These are phyloP conservation scores for Mimosa pudica DNA, from an alignment of 306 rosid genomes.

Conservation along the genomic window DNA sequence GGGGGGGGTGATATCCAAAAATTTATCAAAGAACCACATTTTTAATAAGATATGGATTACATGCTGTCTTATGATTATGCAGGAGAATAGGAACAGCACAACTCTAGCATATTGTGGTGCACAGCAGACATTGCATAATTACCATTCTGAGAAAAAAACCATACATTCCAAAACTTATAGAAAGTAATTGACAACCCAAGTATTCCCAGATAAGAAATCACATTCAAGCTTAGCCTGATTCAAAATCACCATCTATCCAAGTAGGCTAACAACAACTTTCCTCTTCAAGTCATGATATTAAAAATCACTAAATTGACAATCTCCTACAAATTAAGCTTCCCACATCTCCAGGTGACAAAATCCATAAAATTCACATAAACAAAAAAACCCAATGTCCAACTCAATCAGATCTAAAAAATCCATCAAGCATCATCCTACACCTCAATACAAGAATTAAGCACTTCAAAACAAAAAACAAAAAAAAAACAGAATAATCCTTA, in stretches of 20 bases:
- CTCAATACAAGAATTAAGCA: slow-evolving; percentile 21
- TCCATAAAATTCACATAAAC: slow-evolving; percentile 14
- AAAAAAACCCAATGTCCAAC: slow-evolving; percentile 9
- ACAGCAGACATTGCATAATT: background rate
- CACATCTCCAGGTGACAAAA: slow-evolving; percentile 25
- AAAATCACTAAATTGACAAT: slow-evolving; percentile 23
- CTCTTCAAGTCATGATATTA: slow-evolving; percentile 30
- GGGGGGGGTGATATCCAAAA: background rate
- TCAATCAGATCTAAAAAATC: slow-evolving; percentile 49
- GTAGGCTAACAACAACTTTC: slow-evolving; percentile 9
- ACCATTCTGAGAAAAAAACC: background rate
- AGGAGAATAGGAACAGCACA: slow-evolving; percentile 23
- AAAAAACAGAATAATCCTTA: slow-evolving; percentile 45
- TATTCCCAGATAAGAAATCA: background rate
- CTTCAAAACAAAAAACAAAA: background rate
- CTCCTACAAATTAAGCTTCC: slow-evolving; percentile 13
- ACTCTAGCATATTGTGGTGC: slow-evolving; percentile 12
- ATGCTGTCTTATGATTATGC: slow-evolving; percentile 22
- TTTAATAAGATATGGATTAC: slow-evolving; percentile 32
- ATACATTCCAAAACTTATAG: slow-evolving; percentile 22
- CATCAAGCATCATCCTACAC: slow-evolving; percentile 27
- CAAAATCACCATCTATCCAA: slow-evolving; percentile 23
- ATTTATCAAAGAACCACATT: slow-evolving; percentile 21
- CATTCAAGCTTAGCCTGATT: background rate
- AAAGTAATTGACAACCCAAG: slow-evolving; percentile 3